Percentiles rank a stretch among this genome's conserved stretches.
Conservation (phyloP, 495 filamentous ascomycete genomes). For the Penicillium daleae region DNA sequence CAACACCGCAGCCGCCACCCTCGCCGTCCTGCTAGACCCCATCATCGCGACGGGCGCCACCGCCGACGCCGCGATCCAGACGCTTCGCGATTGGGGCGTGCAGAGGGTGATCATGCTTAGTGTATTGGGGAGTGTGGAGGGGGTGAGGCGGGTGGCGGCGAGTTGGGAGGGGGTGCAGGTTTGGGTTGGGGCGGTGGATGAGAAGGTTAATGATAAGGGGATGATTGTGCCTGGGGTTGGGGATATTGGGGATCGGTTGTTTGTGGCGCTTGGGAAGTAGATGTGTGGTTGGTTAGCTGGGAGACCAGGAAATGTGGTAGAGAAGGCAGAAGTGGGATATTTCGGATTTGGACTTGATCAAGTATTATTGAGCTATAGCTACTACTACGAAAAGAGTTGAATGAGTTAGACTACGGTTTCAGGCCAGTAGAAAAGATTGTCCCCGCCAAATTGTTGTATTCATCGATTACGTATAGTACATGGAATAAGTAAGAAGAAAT, state of each 20-base stretch:
- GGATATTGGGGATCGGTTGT: conserved; percentile 91
- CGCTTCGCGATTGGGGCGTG: conserved; percentile 88
- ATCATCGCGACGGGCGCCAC: conserved; percentile 94
- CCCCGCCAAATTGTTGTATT: conserved; percentile 45
- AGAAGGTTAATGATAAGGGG: conserved; percentile 68
- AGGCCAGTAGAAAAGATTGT: conserved; percentile 5
- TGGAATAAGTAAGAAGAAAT: conserved; percentile 34
- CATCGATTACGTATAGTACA: conserved; percentile 53
- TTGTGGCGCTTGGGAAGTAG: conserved; percentile 91
- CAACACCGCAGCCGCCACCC: conserved; percentile 52
- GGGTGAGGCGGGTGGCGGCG: conserved; percentile 72
- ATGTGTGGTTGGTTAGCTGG: not conserved
- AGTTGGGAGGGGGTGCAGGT: conserved; percentile 79
- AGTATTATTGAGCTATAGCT: not conserved
- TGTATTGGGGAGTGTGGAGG: conserved; percentile 70
- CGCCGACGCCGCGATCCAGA: conserved; percentile 84
- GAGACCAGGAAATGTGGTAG: not conserved
- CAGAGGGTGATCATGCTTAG: conserved; percentile 77
- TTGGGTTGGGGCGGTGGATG: conserved; percentile 82
- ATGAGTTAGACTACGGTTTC: too few species aligned
- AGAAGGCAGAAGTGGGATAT: not conserved
- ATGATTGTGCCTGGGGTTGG: conserved; percentile 93
- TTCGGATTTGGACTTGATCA: not conserved
- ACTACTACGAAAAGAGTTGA: not conserved
- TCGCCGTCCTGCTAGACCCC: conserved; percentile 87